Evolutionary conservation across 106 monocot genomes (phyloP).

Genomic region (Dioscorea zingiberensis): DNA sequence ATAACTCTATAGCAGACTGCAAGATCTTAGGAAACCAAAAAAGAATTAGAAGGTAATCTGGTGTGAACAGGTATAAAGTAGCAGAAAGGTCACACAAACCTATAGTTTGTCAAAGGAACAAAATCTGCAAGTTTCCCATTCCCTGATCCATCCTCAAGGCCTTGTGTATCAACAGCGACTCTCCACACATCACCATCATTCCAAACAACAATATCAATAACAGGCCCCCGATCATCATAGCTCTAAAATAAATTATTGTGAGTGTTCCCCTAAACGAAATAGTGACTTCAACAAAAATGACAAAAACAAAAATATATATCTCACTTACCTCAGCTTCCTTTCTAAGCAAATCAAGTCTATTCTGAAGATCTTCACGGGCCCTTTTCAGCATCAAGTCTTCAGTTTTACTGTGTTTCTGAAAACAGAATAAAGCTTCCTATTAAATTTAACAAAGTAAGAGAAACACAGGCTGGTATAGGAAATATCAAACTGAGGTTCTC

Average conservation of each 20-base stretch:
- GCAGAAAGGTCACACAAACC: conserved; percentile 22
- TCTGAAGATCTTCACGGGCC: conserved; percentile 76
- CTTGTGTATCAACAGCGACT: conserved; percentile 88
- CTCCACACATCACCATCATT: conserved; percentile 93
- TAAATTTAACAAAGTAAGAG: no score
- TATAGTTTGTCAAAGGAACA: conserved; percentile 90
- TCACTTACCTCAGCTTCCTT: conserved; percentile 73
- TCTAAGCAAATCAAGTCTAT: conserved; percentile 78
- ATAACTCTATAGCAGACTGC: no score
- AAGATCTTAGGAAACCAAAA: no score
- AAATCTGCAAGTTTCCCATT: conserved; percentile 85
- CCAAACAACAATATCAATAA: conserved; percentile 93
- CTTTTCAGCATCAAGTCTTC: conserved; percentile 61
- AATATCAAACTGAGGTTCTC: no score
- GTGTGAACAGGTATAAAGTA: no score
- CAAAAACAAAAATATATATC: background rate
- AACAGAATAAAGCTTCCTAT: background rate
- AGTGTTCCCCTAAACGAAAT: background rate
- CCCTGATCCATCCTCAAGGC: conserved; percentile 49
- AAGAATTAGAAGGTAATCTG: no score
- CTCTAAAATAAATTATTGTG: conserved; percentile 35
- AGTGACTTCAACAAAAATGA: background rate
- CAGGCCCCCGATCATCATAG: conserved; percentile 94
- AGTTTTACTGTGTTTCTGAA: conserved; percentile 67
- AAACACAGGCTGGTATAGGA: no score